phyloP scores from a whole-genome alignment of 352 stramenopile species.

The Globisporangium emineosum region DNA sequence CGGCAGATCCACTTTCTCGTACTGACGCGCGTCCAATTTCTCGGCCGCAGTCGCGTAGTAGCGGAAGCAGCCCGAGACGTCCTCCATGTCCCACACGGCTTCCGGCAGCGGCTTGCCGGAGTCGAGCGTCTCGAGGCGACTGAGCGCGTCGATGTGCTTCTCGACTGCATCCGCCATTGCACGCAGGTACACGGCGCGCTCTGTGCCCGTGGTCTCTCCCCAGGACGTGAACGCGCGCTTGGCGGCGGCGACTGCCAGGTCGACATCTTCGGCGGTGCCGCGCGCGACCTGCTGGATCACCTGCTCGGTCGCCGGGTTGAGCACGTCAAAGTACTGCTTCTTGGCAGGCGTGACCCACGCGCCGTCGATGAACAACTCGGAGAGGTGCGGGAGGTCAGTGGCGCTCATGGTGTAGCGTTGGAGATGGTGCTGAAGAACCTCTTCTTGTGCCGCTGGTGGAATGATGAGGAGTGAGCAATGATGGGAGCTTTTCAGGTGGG shows the following conservation, averaged over 20 bases:
- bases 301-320: constrained; percentile 51
- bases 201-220: constrained; percentile 37
- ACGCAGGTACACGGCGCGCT: constrained; percentile 53
- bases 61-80: constrained; percentile 55
- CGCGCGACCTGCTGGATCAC: constrained; percentile 51
- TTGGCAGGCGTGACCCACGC: constrained; percentile 43
- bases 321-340: constrained; percentile 50
- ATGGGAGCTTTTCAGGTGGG: neutral
- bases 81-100: constrained; percentile 68
- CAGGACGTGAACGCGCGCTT: constrained; percentile 41
- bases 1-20: constrained; percentile 41
- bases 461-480: neutral
- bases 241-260: constrained; percentile 46
- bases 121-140: constrained; percentile 63
- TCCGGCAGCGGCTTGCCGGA: constrained; percentile 62
- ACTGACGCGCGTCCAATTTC: constrained; percentile 46
- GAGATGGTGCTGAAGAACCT: neutral
- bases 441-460: neutral
- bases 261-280: constrained; percentile 41
- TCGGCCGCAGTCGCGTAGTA: constrained; percentile 59
- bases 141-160: constrained; percentile 33
- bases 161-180: constrained; percentile 42
- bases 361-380: constrained; percentile 62
- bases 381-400: constrained; percentile 29
- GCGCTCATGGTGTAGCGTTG: constrained; percentile 3